These are phyloP conservation scores for Vicia sativa DNA, from an alignment of 306 rosid species.

Conservation along the genomic window DNA sequence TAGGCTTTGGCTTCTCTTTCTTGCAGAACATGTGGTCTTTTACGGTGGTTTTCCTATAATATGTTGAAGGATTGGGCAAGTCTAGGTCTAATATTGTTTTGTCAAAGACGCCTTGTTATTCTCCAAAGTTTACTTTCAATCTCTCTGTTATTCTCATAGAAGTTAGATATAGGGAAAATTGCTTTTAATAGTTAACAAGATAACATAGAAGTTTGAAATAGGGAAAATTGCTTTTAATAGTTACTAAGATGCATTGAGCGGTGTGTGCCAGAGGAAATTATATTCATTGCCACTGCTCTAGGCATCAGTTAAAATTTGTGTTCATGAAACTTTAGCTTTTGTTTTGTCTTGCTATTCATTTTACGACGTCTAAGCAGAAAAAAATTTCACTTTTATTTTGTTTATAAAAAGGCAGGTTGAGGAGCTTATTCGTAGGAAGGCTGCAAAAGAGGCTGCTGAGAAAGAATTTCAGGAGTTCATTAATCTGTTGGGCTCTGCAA, in stretches of 20 bases:
- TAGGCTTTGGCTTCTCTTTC: slow-evolving; percentile 17
- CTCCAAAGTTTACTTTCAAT: background rate
- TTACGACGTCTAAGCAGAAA: slow-evolving; percentile 23
- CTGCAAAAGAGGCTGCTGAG: slow-evolving; percentile 81
- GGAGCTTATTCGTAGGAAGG: slow-evolving; percentile 75
- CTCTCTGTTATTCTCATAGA: slow-evolving; percentile 5
- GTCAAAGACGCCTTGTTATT: slow-evolving; percentile 12
- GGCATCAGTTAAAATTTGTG: slow-evolving; percentile 24
- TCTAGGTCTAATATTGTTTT: slow-evolving; percentile 18
- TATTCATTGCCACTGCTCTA: slow-evolving; percentile 28
- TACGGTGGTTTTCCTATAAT: background rate
- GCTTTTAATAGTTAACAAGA: too few species aligned
- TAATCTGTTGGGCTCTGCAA: slow-evolving; percentile 67
- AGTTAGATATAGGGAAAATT: too few species aligned
- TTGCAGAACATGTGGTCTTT: slow-evolving; percentile 1
- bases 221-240: slow-evolving; percentile 14
- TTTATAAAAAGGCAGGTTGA: slow-evolving; percentile 68
- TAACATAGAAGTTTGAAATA: slow-evolving; percentile 11
- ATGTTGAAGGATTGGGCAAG: slow-evolving; percentile 17
- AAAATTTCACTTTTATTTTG: slow-evolving; percentile 10
- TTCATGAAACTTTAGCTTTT: slow-evolving; percentile 11
- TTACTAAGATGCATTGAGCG: slow-evolving; percentile 24
- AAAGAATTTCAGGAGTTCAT: slow-evolving; percentile 73
- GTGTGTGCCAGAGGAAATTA: slow-evolving; percentile 10
- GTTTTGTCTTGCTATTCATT: slow-evolving; percentile 17